Base-by-base conservation (phyloP, 805 yeast species). In the Ogataea ramenticola region DNA sequence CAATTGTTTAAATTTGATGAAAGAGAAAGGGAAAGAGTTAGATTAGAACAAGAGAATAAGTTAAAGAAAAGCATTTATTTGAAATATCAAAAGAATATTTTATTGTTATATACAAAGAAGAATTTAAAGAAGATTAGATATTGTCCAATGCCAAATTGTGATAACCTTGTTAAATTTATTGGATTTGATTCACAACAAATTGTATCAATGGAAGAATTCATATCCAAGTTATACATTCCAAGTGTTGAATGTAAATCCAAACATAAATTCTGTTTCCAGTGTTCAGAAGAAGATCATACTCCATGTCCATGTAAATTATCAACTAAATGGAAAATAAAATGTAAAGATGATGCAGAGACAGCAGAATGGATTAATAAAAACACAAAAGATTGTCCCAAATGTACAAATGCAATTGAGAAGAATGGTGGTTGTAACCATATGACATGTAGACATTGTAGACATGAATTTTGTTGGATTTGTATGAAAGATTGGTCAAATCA, bases 351-450 rank as follows among this genome's bases (percentile, higher is more conserved):
- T 58, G 79, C 93, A 0, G 96, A 86, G 53, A 88, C 96, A 15
- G 74, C 82, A 2, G 78, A 82, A 55, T 93, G 98, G 97, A 80
- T 93, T 21, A 71, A 79, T 3, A 79, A 84, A 3, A 82, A 91
- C 60, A 88, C 99, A 1, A 82, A 87, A 52, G 75, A 77, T 38
- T 93, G 99, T 61, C 95, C 96, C 0, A 77, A 77, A 55, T 93
- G 99, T 66, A 66, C 67, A 10, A 68, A 88, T 1, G 68, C 79
- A 26, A 93, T 91, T 49, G 97, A 93, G 58, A 89, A 91, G 55
- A 85, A 85, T 58, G 98, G 97, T 20, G 99, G 99, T 0, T 93
- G 99, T 65, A 91, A 91, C 63, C 99, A 93, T 64, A 91, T 93
- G 96, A 74, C 80, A 1, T 93, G 99, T 61, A 69, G 76, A 3